phyloP scores from a whole-genome alignment of 371 early-diverging fungal species.

The Lichtheimia hyalospora region DNA sequence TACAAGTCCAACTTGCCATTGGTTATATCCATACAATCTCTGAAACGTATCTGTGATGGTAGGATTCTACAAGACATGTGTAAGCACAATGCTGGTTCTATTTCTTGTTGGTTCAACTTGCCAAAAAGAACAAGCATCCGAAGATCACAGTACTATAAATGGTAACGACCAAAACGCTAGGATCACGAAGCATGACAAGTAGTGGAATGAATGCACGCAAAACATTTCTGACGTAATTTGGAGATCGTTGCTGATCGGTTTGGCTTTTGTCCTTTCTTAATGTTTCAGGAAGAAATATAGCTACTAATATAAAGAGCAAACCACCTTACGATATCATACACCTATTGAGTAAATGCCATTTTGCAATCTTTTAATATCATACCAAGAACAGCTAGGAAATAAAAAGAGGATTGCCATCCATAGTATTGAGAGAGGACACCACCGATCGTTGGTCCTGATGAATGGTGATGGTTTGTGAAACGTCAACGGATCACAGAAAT shows the following conservation, averaged over 20 bases:
- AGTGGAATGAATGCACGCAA: slow-evolving; percentile 19
- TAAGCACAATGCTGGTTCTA: too few species aligned
- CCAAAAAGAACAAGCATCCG: slow-evolving; percentile 28
- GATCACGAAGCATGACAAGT: slow-evolving; percentile 23
- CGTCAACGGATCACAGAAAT: neutral
- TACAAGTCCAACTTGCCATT: slow-evolving; percentile 40
- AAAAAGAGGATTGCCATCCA: slow-evolving; percentile 69
- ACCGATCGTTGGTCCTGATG: neutral
- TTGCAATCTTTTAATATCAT: neutral
- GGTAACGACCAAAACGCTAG: slow-evolving; percentile 26
- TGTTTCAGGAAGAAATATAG: slow-evolving; percentile 32
- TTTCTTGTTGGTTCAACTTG: neutral
- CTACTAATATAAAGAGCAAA: slow-evolving; percentile 16
- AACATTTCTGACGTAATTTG: neutral
- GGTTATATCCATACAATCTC: slow-evolving; percentile 26
- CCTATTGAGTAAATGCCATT: neutral
- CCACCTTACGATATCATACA: slow-evolving; percentile 4
- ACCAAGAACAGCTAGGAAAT: slow-evolving; percentile 56
- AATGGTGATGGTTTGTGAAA: neutral
- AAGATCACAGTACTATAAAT: slow-evolving; percentile 29
- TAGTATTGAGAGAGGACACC: slow-evolving; percentile 57
- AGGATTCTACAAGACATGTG: slow-evolving; percentile 28
- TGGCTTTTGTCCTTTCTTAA: slow-evolving; percentile 8
- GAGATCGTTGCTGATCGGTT: neutral
- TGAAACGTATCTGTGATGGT: slow-evolving; percentile 40